Conservation (phyloP, 768 basidiomycete species). For the Collybia sordida region DNA sequence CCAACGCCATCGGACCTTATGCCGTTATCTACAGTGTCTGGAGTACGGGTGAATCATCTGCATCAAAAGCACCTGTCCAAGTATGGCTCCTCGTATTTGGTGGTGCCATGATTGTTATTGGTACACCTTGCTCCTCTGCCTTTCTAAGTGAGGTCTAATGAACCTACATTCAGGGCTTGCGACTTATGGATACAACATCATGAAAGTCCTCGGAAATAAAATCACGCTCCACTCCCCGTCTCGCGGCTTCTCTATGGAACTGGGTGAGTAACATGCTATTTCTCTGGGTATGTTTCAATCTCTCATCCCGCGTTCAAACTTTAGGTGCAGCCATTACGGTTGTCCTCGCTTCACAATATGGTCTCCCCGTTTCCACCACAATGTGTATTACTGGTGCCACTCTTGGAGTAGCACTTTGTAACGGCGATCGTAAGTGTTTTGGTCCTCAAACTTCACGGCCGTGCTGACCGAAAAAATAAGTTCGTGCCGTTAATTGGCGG, state of each 20-base stretch:
- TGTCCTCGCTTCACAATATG: constrained; percentile 27
- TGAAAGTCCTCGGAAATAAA: constrained; percentile 27
- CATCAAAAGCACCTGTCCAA: constrained; percentile 17
- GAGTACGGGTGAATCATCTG: constrained; percentile 17
- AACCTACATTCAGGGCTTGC: constrained; percentile 4
- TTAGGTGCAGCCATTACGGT: constrained; percentile 24
- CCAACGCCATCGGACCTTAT: constrained; percentile 29
- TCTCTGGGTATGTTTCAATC: neutral
- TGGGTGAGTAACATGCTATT: constrained; percentile 7
- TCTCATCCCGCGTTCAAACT: neutral
- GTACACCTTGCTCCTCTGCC: constrained; percentile 5
- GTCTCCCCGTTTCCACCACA: constrained; percentile 25
- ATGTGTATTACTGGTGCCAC: constrained; percentile 28
- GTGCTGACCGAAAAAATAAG: neutral
- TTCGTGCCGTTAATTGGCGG: constrained; percentile 23
- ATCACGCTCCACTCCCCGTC: constrained; percentile 28
- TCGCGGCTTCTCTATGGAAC: constrained; percentile 27
- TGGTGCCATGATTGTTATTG: constrained; percentile 23
- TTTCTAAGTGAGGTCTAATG: too few relatives aligned
- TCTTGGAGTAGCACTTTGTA: constrained; percentile 25
- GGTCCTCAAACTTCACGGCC: neutral
- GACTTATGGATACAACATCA: constrained; percentile 26
- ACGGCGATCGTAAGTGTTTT: constrained; percentile 19
- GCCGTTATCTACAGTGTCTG: constrained; percentile 25
- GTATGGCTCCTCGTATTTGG: constrained; percentile 26